phyloP scores from a whole-genome alignment of 441 rosid genomes.

The Jatropha multifida region DNA sequence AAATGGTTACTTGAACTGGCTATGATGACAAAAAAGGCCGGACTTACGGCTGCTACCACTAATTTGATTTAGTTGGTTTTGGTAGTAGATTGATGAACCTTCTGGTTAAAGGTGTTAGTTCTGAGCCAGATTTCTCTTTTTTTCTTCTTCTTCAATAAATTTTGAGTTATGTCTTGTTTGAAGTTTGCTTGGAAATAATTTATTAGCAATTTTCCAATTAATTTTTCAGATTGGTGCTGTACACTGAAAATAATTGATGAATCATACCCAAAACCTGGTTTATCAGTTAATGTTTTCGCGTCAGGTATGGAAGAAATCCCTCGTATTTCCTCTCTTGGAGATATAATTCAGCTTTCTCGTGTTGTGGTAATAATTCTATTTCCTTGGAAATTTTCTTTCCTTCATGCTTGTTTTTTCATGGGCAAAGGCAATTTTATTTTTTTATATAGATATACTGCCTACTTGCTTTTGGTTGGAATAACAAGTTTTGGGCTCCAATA shows the following conservation, averaged over 20 bases:
- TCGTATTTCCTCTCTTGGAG: conserved; percentile 43
- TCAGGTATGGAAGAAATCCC: conserved; percentile 42
- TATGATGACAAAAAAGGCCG: conserved; percentile 64
- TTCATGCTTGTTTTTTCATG: background rate
- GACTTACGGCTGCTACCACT: conserved; percentile 54
- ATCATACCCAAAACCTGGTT: conserved; percentile 37
- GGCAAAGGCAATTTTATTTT: too few relatives aligned
- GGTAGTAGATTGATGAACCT: conserved; percentile 43
- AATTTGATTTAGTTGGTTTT: background rate
- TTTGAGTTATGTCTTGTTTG: background rate
- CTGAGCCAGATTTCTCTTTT: conserved; percentile 42
- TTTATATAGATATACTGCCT: background rate
- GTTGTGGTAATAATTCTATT: conserved; percentile 39
- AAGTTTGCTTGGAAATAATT: background rate
- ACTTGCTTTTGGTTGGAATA: background rate
- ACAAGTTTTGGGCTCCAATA: too few relatives aligned
- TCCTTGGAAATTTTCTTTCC: background rate
- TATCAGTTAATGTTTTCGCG: conserved; percentile 48
- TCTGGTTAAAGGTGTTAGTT: conserved; percentile 34
- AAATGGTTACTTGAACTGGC: conserved; percentile 25
- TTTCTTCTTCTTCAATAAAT: background rate
- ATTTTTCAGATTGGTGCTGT: conserved; percentile 49
- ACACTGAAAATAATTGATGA: conserved; percentile 50
- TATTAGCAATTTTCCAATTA: background rate
- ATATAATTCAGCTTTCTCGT: conserved; percentile 47